Evolutionary conservation across 2,329 filamentous ascomycete genomes (phyloP).

Genomic region (Knufia petricola): DNA sequence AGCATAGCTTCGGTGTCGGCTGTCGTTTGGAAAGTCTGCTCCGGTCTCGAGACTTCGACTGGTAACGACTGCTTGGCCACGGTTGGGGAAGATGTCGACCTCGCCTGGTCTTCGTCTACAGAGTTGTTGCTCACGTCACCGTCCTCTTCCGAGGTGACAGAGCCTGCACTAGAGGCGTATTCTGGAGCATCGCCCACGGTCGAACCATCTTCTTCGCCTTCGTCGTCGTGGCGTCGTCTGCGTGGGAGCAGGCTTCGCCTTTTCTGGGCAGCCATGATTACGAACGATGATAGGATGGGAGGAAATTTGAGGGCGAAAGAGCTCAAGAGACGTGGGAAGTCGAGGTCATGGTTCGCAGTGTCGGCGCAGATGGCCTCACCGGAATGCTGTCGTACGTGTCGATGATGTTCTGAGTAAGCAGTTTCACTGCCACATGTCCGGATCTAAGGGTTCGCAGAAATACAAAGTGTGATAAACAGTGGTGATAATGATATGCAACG

Average conservation of each 20-base stretch:
- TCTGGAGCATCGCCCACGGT: constrained; percentile 45
- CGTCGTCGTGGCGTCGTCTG: constrained; percentile 38
- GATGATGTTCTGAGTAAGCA: not conserved
- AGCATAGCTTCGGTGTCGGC: constrained; percentile 54
- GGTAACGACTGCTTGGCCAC: not conserved
- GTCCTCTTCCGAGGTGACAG: constrained; percentile 48
- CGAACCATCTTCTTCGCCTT: constrained; percentile 41
- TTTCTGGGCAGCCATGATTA: constrained; percentile 33
- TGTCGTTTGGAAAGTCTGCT: constrained; percentile 6
- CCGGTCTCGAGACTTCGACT: not conserved
- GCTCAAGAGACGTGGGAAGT: constrained; percentile 1
- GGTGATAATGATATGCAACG: not conserved
- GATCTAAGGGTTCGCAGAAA: not conserved
- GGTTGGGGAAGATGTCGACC: not conserved
- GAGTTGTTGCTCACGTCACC: constrained; percentile 45
- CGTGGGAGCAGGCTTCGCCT: constrained; percentile 37
- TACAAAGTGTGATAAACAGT: not conserved
- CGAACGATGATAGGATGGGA: not conserved
- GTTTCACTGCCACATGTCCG: constrained; percentile 3
- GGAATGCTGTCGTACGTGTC: not conserved
- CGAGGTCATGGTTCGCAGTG: constrained; percentile 6
- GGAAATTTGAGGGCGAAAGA: not conserved
- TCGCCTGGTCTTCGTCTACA: constrained; percentile 30
- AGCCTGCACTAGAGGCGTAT: constrained; percentile 55
- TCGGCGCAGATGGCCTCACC: constrained; percentile 10